phyloP scores from a whole-genome alignment of 495 filamentous ascomycete genomes.

The Chaetomium tenue region DNA sequence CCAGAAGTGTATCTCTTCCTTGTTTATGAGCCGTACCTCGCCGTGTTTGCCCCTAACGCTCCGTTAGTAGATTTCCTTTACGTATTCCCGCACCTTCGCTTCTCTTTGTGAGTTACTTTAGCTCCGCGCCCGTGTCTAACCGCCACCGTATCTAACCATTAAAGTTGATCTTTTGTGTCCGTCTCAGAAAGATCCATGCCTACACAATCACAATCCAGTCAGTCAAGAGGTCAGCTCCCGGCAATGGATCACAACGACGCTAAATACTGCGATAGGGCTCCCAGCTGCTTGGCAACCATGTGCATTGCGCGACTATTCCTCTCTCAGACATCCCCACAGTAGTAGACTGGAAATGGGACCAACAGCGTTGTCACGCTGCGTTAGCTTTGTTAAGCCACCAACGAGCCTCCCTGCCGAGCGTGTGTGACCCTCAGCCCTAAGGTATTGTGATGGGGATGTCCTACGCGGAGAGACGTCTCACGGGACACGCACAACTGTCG shows the following conservation, averaged over 20 bases:
- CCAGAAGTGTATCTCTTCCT: neutral
- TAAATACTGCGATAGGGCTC: neutral
- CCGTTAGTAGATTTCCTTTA: neutral
- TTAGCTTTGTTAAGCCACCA: neutral
- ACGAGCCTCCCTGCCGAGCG: neutral
- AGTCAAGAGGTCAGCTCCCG: neutral
- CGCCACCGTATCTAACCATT: neutral
- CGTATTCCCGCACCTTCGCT: neutral
- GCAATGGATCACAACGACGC: neutral
- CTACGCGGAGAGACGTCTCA: neutral
- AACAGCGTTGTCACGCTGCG: slow-evolving; percentile 1
- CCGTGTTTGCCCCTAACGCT: too few species aligned
- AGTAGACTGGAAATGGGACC: neutral
- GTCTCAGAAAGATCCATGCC: neutral
- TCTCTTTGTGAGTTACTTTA: neutral
- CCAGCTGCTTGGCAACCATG: neutral
- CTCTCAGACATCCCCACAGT: neutral
- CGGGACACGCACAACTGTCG: neutral
- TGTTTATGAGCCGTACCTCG: neutral
- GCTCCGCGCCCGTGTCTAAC: neutral
- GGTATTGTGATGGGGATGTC: neutral
- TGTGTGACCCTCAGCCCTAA: neutral
- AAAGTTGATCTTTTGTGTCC: neutral
- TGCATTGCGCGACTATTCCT: neutral
- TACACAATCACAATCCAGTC: neutral